These are phyloP conservation scores for Phytophthora melonis DNA, from an alignment of 352 stramenopile species.

Conservation along the genomic window DNA sequence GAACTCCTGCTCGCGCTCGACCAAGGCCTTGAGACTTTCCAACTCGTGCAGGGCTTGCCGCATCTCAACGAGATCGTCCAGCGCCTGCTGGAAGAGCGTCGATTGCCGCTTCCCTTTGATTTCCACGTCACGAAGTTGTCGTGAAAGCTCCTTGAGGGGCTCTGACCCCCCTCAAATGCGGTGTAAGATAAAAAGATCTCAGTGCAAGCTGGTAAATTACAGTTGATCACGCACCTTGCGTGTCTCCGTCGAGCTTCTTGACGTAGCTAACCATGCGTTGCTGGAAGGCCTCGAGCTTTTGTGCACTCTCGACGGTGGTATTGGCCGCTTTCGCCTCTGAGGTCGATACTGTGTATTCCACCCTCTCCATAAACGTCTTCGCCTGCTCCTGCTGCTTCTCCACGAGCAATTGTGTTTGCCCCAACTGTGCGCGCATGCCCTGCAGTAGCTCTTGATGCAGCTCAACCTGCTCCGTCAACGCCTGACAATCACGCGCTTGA, in stretches of 20 bases:
- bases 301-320: conserved; percentile 32
- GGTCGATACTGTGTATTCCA: conserved; percentile 46
- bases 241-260: conserved; percentile 55
- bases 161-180: conserved; percentile 27
- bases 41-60: conserved; percentile 48
- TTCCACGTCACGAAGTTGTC: conserved; percentile 57
- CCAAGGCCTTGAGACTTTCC: conserved; percentile 34
- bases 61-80: conserved; percentile 39
- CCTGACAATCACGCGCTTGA: conserved; percentile 59
- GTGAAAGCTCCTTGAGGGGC: conserved; percentile 42
- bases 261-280: conserved; percentile 56
- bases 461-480: conserved; percentile 58
- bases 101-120: conserved; percentile 54
- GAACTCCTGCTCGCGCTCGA: conserved; percentile 48
- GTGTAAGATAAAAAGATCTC: neutral
- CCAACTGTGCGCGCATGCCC: conserved; percentile 47
- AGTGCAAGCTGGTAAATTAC: neutral
- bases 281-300: conserved; percentile 57
- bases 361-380: conserved; percentile 53
- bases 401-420: conserved; percentile 50
- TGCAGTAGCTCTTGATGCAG: conserved; percentile 56
- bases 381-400: conserved; percentile 62
- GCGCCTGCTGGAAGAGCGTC: conserved; percentile 48
- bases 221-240: conserved; percentile 43
- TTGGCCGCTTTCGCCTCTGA: conserved; percentile 42